phyloP scores from a whole-genome alignment of 2,329 filamentous ascomycete genomes.

The Ophiostoma sp. region DNA sequence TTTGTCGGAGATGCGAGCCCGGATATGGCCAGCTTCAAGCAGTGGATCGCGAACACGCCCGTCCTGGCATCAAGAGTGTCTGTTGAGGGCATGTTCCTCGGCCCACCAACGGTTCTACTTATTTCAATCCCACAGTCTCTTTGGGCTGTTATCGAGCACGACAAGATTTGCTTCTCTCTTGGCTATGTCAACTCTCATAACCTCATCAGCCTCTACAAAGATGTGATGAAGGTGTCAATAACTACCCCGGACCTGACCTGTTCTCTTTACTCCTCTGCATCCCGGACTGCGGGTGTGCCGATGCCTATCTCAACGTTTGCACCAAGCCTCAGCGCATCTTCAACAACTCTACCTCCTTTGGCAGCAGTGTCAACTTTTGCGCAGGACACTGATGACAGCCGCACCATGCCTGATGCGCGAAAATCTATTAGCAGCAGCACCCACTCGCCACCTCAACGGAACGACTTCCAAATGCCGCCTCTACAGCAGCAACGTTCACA shows the following conservation, averaged over 20 bases:
- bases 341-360: background rate
- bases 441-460: conserved; percentile 11
- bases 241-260: conserved; percentile 26
- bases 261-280: background rate
- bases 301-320: background rate
- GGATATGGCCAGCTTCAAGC: conserved; percentile 61
- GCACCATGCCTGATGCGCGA: conserved; percentile 51
- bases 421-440: conserved; percentile 37
- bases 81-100: conserved; percentile 63
- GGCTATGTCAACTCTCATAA: conserved; percentile 63
- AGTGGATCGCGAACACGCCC: conserved; percentile 59
- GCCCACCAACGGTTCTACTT: conserved; percentile 60
- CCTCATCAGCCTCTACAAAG: conserved; percentile 59
- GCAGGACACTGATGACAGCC: conserved; percentile 53
- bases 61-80: conserved; percentile 53
- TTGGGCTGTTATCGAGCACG: conserved; percentile 60
- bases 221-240: conserved; percentile 47
- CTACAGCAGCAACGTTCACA: conserved; percentile 18
- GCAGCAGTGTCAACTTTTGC: conserved; percentile 31
- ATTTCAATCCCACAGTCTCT: conserved; percentile 61
- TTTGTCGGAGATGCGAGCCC: conserved; percentile 61
- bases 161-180: conserved; percentile 61
- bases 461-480: conserved; percentile 17
- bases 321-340: background rate
- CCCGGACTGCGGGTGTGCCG: background rate